Conservation (phyloP, 1,284 basidiomycete genomes). For the Ustilago bromivora region DNA sequence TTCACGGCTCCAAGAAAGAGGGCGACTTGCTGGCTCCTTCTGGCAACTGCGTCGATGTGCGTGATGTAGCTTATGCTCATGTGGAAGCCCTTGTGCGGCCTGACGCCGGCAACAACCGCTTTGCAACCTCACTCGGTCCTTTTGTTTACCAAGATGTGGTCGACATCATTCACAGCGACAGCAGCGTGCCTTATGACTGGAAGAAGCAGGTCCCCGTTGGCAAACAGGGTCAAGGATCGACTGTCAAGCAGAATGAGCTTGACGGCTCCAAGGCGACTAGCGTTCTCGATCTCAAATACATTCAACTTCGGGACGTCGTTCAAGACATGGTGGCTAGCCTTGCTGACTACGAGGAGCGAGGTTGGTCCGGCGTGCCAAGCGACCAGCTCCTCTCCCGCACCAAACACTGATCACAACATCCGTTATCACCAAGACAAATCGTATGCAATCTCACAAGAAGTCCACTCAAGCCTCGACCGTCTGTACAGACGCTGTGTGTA, state of each 20-base stretch:
- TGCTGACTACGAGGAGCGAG: slow-evolving; percentile 56
- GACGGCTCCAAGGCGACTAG: slow-evolving; percentile 71
- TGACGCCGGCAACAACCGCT: slow-evolving; percentile 76
- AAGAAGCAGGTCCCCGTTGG: slow-evolving; percentile 60
- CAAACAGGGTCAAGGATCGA: slow-evolving; percentile 41
- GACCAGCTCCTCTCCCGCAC: slow-evolving; percentile 36
- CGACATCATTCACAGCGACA: slow-evolving; percentile 55
- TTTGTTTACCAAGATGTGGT: slow-evolving; percentile 55
- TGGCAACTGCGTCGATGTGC: slow-evolving; percentile 75
- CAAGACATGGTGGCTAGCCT: slow-evolving; percentile 50
- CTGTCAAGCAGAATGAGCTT: slow-evolving; percentile 57
- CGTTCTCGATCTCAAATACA: slow-evolving; percentile 73
- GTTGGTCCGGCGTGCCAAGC: slow-evolving; percentile 54
- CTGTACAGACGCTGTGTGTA: too few species aligned
- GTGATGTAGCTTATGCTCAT: slow-evolving; percentile 77
- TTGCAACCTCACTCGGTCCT: slow-evolving; percentile 60
- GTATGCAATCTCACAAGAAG: too few species aligned
- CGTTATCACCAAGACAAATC: too few species aligned
- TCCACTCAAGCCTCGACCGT: too few species aligned
- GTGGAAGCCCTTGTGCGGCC: slow-evolving; percentile 74
- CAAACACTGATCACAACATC: slow-evolving; percentile 18
- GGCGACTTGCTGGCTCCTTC: slow-evolving; percentile 52
- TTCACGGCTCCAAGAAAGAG: slow-evolving; percentile 70
- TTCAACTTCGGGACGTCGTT: slow-evolving; percentile 71
- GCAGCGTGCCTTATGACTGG: slow-evolving; percentile 48